Evolutionary conservation across 768 basidiomycete species (phyloP), one percentile per base, ranked within the genome.

Genomic region (Daedalea quercina): DNA sequence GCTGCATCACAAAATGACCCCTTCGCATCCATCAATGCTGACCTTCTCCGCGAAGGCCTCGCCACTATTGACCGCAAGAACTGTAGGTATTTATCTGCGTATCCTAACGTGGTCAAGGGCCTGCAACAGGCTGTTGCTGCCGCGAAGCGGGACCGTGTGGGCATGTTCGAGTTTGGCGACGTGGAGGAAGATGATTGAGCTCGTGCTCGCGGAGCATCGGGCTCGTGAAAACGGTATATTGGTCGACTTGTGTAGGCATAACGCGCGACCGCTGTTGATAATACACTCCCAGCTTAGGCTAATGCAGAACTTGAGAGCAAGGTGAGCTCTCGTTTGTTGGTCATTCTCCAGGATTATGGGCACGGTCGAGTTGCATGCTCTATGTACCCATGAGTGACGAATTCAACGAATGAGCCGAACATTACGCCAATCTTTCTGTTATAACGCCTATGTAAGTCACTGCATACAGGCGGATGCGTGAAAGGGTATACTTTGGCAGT

Each of bases 81-180:
- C 23, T 87, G 85, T 76, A 81, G 70, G 60, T 94, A 94, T 66
- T 67, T 87, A 15, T 64, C 71, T 2, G 76, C 80, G 11, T 92
- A 94, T 66, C 82, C 90, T 0, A 76, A 77, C 44, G 73, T 93
- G 19, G 63, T 79, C 51, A 81, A 81, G 63, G 78, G 81, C 62
- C 67, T 95, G 40, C 81, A 82, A 66, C 75, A 74, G 19, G 79
- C 83, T 2, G 66, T 84, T 31, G 60, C 66, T 20, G 74, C 74
- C 19, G 92, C 92, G 11, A 92, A 91, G 69, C 74, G 78, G 49
- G 83, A 83, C 52, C 80, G 91, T 12, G 69, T 76, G 50, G 90
- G 91, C 33, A 90, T 91, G 80, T 94, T 89, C 63, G 91, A 94
- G 70, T 87, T 89, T 64, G 91, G 91, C n/a, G 90, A 93, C 66